These are phyloP conservation scores for Gynandropsis gynandra DNA, from an alignment of 345 rosid species.

Conservation along the genomic window DNA sequence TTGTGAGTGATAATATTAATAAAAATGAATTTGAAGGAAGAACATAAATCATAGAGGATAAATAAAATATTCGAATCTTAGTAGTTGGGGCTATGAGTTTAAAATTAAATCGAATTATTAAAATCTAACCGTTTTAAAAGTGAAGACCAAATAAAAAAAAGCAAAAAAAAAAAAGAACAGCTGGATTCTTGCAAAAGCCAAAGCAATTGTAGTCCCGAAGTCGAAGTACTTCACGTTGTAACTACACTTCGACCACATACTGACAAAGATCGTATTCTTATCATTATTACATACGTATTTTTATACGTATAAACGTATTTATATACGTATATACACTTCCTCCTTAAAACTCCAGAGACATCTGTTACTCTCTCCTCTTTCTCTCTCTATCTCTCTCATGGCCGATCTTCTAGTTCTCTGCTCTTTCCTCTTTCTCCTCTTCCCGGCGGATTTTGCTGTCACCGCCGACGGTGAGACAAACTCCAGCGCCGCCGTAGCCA, in stretches of 20 bases:
- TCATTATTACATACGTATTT: not conserved
- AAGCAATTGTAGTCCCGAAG: slow-evolving; percentile 11
- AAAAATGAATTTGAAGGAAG: too few species aligned
- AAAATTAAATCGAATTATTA: not conserved
- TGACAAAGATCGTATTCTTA: slow-evolving; percentile 17
- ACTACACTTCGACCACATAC: slow-evolving; percentile 19
- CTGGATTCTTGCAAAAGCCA: slow-evolving; percentile 26
- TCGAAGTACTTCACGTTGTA: slow-evolving; percentile 19
- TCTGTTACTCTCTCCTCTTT: not conserved
- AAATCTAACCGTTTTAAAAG: slow-evolving; percentile 3
- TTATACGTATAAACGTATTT: slow-evolving; percentile 13
- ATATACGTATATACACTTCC: slow-evolving; percentile 19
- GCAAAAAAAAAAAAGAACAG: slow-evolving; percentile 26
- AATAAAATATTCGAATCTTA: too few species aligned
- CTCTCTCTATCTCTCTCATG: slow-evolving; percentile 11
- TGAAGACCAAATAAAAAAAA: slow-evolving; percentile 11
- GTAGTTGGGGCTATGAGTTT: too few species aligned
- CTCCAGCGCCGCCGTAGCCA: slow-evolving; percentile 13
- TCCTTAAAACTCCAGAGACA: slow-evolving; percentile 6
- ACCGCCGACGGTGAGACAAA: not conserved
- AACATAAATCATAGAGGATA: too few species aligned
- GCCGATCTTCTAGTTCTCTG: not conserved
- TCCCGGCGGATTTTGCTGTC: slow-evolving; percentile 19
- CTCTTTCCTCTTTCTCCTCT: slow-evolving; percentile 12
- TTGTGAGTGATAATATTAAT: too few species aligned